Percentiles rank a stretch among this genome's conserved stretches.
Conservation (phyloP, 371 early-diverging fungal species). For the Mucor mucedo region DNA sequence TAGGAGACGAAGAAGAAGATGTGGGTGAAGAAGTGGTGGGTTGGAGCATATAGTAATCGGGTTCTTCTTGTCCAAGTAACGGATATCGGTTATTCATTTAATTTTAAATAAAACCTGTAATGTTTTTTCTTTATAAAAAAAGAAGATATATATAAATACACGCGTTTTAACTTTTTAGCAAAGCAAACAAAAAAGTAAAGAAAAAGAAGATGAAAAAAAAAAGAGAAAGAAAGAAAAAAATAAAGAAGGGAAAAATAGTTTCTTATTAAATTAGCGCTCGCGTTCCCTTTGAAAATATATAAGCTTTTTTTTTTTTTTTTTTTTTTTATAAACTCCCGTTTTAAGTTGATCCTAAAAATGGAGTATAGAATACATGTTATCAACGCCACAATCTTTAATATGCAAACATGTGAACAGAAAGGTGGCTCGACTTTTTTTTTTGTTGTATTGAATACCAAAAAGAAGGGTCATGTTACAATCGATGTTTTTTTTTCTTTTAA, state of each 20-base stretch:
- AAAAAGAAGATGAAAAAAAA: neutral
- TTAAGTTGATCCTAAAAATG: conserved; percentile 6
- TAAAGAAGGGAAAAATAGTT: neutral
- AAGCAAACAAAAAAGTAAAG: no score
- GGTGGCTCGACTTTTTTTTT: conserved; percentile 8
- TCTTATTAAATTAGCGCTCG: conserved; percentile 16
- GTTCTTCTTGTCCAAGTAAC: neutral
- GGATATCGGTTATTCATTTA: conserved; percentile 16
- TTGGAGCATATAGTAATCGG: neutral
- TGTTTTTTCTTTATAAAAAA: neutral
- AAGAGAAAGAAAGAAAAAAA: conserved; percentile 5
- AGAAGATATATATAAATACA: neutral
- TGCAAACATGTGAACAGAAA: neutral
- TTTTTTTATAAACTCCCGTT: conserved; percentile 11
- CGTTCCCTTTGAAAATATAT: conserved; percentile 11
- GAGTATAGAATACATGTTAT: neutral
- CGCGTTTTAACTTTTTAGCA: no score
- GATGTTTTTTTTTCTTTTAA: neutral
- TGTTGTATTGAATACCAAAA: no score
- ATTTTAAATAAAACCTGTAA: neutral
- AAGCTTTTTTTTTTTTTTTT: conserved; percentile 7
- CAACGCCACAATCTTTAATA: conserved; percentile 11
- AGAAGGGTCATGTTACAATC: conserved; percentile 9
- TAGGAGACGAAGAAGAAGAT: conserved; percentile 7
- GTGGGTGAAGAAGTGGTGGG: neutral